phyloP scores from a whole-genome alignment of 1,284 basidiomycete species.

The Sphaerobolus stellatus region DNA sequence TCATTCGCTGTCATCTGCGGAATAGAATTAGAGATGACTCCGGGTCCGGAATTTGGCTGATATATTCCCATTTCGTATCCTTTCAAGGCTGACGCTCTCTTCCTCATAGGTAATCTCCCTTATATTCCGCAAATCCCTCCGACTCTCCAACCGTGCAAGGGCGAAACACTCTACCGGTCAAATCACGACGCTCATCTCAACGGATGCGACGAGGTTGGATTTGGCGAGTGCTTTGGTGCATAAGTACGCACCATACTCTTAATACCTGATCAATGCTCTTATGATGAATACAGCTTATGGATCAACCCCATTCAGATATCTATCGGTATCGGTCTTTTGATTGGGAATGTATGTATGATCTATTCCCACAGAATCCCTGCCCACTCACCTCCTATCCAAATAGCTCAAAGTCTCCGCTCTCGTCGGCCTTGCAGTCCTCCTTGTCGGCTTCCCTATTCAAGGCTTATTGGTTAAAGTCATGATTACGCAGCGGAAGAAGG shows the following conservation, averaged over 20 bases:
- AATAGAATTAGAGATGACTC: no score
- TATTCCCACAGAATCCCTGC: background rate
- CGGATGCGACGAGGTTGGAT: constrained; percentile 58
- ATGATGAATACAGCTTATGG: constrained; percentile 44
- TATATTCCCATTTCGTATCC: no score
- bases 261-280: constrained; percentile 2
- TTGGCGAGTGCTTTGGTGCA: constrained; percentile 47
- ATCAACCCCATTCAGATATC: constrained; percentile 55
- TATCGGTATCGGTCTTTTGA: constrained; percentile 64
- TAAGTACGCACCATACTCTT: constrained; percentile 38
- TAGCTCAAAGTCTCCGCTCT: constrained; percentile 69
- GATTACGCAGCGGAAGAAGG: constrained; percentile 62
- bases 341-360: constrained; percentile 50
- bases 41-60: no score
- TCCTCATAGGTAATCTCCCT: constrained; percentile 54
- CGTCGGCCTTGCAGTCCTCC: constrained; percentile 64
- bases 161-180: constrained; percentile 61
- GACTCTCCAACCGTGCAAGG: constrained; percentile 64
- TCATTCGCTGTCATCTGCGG: no score
- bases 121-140: constrained; percentile 71
- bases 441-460: constrained; percentile 65
- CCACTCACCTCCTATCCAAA: constrained; percentile 14
- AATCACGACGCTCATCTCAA: constrained; percentile 70
- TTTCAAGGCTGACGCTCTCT: no score
- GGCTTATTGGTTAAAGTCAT: constrained; percentile 60